Conservation (phyloP, 1,139 yeast genomes). For the Arxiozyma slooffiae region DNA sequence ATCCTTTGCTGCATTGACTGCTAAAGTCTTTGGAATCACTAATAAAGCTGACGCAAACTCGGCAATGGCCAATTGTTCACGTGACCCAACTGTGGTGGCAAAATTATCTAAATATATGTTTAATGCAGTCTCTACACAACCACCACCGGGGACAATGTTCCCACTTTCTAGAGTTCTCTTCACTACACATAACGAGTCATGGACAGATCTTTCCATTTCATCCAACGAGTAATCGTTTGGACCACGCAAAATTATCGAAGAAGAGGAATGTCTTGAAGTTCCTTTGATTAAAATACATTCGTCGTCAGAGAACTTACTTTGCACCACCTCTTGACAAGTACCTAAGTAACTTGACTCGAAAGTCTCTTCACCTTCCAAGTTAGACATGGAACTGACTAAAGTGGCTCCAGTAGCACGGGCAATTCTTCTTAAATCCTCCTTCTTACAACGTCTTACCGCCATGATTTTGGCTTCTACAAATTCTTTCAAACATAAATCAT, state of each 20-base stretch:
- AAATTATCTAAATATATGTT: slow-evolving; percentile 92
- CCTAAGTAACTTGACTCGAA: slow-evolving; percentile 85
- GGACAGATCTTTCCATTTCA: slow-evolving; percentile 96
- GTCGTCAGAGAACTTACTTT: slow-evolving; percentile 88
- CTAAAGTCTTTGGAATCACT: slow-evolving; percentile 91
- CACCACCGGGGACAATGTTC: slow-evolving; percentile 95
- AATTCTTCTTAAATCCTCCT: slow-evolving; percentile 91
- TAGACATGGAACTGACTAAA: slow-evolving; percentile 73
- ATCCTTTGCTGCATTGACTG: slow-evolving; percentile 96
- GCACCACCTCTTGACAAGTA: slow-evolving; percentile 82
- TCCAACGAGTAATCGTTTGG: slow-evolving; percentile 93
- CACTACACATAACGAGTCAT: slow-evolving; percentile 89
- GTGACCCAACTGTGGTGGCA: slow-evolving; percentile 94
- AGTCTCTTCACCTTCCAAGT: slow-evolving; percentile 95
- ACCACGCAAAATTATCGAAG: slow-evolving; percentile 89
- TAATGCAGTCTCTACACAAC: slow-evolving; percentile 94
- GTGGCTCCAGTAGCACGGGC: slow-evolving; percentile 99
- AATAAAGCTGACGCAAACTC: slow-evolving; percentile 89
- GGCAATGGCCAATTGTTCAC: slow-evolving; percentile 97
- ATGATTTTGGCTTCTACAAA: slow-evolving; percentile 93
- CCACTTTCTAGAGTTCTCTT: slow-evolving; percentile 96
- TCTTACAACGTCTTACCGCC: slow-evolving; percentile 97
- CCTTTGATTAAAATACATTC: slow-evolving; percentile 94
- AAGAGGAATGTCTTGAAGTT: slow-evolving; percentile 84
- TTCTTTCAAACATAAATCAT: slow-evolving; percentile 88